Percentiles rank a stretch among this genome's conserved stretches.
Evolutionary conservation across 2,329 filamentous ascomycete species (phyloP).

Genomic region (Cryphonectria carpinicola): DNA sequence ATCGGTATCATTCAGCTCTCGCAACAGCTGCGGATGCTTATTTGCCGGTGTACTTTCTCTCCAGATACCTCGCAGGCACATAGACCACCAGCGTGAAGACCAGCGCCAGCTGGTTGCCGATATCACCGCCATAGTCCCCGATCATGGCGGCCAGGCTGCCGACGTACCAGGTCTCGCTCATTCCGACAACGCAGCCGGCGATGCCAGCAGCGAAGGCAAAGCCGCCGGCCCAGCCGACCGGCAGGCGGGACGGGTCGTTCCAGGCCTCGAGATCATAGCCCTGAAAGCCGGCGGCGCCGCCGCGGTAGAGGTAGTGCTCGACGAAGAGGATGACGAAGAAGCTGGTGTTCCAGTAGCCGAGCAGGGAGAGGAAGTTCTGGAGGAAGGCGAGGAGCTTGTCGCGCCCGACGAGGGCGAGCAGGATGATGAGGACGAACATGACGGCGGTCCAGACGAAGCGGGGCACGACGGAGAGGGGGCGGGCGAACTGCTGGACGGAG

Average conservation of each 20-base stretch:
- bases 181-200: conserved; percentile 58
- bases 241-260: conserved; percentile 48
- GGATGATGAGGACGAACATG: conserved; percentile 49
- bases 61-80: conserved; percentile 51
- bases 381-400: conserved; percentile 49
- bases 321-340: conserved; percentile 52
- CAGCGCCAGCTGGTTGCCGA: conserved; percentile 57
- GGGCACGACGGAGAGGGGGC: conserved; percentile 47
- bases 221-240: conserved; percentile 47
- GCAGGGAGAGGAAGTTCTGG: conserved; percentile 51
- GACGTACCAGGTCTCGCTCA: conserved; percentile 61
- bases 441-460: conserved; percentile 53
- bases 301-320: conserved; percentile 54
- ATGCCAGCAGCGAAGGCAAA: conserved; percentile 50
- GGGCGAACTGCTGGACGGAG: conserved; percentile 46
- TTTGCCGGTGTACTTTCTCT: conserved; percentile 50
- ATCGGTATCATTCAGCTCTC: too few relatives aligned
- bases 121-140: conserved; percentile 49
- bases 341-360: conserved; percentile 55
- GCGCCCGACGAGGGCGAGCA: conserved; percentile 48
- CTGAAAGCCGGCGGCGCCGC: conserved; percentile 38
- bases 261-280: conserved; percentile 55
- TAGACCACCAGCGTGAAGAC: conserved; percentile 52
- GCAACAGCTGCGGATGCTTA: conserved; percentile 30
- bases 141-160: conserved; percentile 50